These are phyloP conservation scores for Whalleya microplaca DNA, from an alignment of 2,329 filamentous ascomycete genomes.

Conservation along the genomic window DNA sequence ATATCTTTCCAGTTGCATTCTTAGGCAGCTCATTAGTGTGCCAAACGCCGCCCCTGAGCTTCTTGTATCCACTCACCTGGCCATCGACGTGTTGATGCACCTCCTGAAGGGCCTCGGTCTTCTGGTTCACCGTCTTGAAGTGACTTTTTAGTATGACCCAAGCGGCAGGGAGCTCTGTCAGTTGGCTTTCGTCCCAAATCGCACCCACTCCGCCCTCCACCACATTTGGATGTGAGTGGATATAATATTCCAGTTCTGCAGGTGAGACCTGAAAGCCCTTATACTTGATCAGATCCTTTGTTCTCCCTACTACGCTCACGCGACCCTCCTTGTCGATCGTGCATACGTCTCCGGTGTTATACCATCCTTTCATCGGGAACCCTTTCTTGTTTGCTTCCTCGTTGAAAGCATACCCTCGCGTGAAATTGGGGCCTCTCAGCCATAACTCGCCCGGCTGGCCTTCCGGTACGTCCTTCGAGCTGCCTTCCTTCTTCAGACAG, in stretches of 20 bases:
- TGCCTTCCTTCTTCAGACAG: conserved; percentile 43
- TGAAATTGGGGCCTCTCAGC: conserved; percentile 49
- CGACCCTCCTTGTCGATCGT: conserved; percentile 38
- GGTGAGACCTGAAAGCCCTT: conserved; percentile 47
- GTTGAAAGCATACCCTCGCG: conserved; percentile 46
- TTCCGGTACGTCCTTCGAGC: conserved; percentile 38
- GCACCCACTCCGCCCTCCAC: conserved; percentile 41
- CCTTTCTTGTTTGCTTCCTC: conserved; percentile 41
- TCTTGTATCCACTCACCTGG: conserved; percentile 47
- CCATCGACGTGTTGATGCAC: conserved; percentile 39
- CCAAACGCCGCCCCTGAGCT: conserved; percentile 44
- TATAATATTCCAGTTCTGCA: conserved; percentile 40
- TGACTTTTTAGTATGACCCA: conserved; percentile 41
- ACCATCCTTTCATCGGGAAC: conserved; percentile 46
- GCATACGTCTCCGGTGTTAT: conserved; percentile 51
- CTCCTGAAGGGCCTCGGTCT: conserved; percentile 29
- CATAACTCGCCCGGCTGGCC: conserved; percentile 48
- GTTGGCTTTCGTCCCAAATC: conserved; percentile 41
- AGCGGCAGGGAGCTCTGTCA: conserved; percentile 44
- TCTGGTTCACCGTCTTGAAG: conserved; percentile 24
- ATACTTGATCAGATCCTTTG: conserved; percentile 48
- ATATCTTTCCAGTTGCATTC: conserved; percentile 44
- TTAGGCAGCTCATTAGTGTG: conserved; percentile 38
- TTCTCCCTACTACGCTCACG: conserved; percentile 42
- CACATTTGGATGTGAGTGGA: conserved; percentile 43